phyloP scores from a whole-genome alignment of 148 eudicot species.

The Linanthus parryae region DNA sequence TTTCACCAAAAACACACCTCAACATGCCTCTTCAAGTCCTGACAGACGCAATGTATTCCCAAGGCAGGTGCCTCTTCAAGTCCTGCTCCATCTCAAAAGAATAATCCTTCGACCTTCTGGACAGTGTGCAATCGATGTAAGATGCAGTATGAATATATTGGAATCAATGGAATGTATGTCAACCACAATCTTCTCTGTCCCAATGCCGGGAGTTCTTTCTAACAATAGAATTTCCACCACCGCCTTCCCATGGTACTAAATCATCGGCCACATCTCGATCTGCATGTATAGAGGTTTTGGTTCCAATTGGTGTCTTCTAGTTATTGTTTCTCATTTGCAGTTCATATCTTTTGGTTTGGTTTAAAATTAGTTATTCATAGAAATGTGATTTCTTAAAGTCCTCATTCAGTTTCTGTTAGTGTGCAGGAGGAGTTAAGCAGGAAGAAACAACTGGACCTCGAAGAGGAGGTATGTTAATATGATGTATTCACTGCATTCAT shows the following conservation, averaged over 20 bases:
- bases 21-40: constrained; percentile 22
- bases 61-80: constrained; percentile 32
- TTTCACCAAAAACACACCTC: constrained; percentile 38
- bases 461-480: too few relatives aligned
- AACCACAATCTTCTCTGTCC: constrained; percentile 79
- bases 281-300: too few relatives aligned
- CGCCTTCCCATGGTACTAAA: constrained; percentile 38
- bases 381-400: too few relatives aligned
- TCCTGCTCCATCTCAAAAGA: constrained; percentile 31
- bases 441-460: too few relatives aligned
- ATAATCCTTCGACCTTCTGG: constrained; percentile 56
- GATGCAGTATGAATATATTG: constrained; percentile 82
- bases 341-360: too few relatives aligned
- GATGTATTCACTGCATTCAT: too few relatives aligned
- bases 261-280: too few relatives aligned
- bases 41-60: constrained; percentile 26
- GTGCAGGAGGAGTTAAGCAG: too few relatives aligned
- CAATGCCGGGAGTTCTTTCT: constrained; percentile 63
- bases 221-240: constrained; percentile 61
- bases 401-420: too few relatives aligned
- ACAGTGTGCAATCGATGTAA: constrained; percentile 73
- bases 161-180: constrained; percentile 57
- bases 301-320: too few relatives aligned
- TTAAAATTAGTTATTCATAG: too few relatives aligned
- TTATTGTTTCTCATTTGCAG: too few relatives aligned